Percentiles rank a stretch among this genome's conserved stretches.
These are phyloP conservation scores for Nitzschia sp. DNA, from an alignment of 108 stramenopile species.

Conservation along the genomic window DNA sequence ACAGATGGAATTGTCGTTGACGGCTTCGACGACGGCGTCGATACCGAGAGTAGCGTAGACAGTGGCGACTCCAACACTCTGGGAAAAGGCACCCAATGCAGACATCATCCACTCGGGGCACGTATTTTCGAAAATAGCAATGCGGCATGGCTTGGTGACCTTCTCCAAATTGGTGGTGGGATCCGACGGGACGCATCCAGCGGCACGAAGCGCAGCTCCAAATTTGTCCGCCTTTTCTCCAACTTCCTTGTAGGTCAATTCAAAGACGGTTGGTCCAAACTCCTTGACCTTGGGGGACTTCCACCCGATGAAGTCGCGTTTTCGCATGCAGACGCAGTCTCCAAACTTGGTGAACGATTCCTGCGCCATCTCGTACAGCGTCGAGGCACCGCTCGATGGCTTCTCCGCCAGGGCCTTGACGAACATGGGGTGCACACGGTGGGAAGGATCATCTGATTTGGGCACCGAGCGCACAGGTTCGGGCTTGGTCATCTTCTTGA, in stretches of 20 bases:
- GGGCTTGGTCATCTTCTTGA: slow-evolving; percentile 55
- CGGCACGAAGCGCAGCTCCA: slow-evolving; percentile 76
- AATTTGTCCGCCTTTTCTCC: slow-evolving; percentile 66
- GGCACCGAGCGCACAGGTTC: slow-evolving; percentile 69
- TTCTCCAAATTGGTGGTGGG: slow-evolving; percentile 66
- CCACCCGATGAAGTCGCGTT: slow-evolving; percentile 76
- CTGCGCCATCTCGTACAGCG: slow-evolving; percentile 65
- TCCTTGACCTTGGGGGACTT: slow-evolving; percentile 68
- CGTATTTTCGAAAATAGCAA: slow-evolving; percentile 92
- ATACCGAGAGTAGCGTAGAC: slow-evolving; percentile 93
- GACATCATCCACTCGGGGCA: slow-evolving; percentile 91
- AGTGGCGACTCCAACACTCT: slow-evolving; percentile 82
- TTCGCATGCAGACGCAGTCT: slow-evolving; percentile 60
- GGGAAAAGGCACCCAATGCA: slow-evolving; percentile 77
- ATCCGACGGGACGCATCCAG: slow-evolving; percentile 64
- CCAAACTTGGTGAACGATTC: slow-evolving; percentile 51
- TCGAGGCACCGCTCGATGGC: slow-evolving; percentile 58
- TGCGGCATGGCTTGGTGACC: slow-evolving; percentile 76
- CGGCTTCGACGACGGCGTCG: slow-evolving; percentile 86
- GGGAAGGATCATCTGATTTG: slow-evolving; percentile 60
- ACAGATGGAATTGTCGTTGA: slow-evolving; percentile 75
- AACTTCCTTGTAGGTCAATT: slow-evolving; percentile 71
- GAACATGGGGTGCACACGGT: slow-evolving; percentile 60
- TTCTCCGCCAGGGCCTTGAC: slow-evolving; percentile 47
- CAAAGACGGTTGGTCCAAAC: slow-evolving; percentile 64